Evolutionary conservation across 805 yeast species (phyloP), one percentile per base, ranked within the genome.

Genomic region (Ogataea henricii): DNA sequence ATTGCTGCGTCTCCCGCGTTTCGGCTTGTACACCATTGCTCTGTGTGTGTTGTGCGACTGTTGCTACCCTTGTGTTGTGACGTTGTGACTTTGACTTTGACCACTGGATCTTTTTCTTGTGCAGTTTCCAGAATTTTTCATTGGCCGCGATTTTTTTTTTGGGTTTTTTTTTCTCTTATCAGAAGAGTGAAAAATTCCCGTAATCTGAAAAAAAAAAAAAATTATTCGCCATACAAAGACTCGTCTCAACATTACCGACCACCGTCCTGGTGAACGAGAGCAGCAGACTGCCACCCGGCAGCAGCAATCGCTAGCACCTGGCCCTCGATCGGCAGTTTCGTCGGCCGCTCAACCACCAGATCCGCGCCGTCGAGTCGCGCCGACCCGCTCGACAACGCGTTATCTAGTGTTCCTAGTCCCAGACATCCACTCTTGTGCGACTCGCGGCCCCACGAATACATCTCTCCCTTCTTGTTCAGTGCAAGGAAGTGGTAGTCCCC

Each of bases 281-380:
- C 90, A 37, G 83, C 81, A 5, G 89, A 78, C 48, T 87, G 94
- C 92, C 92, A 87, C 1, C 94, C 95, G 13, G 82, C 83, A 6
- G 91, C 89, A 1, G 87, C 77, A 27, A 85, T 75, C 0, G 83
- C 82, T 17, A 85, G 63, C 59, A 84, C 81, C 26, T 68, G 66
- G 3, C 79, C 79, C 3, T 66, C 63, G 1, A 70, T 47, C 2
- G 64, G 54, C 5, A 79, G 66, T 39, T 58, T 58, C 1, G 69
- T 65, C 2, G 89, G 89, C 22, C 62, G 68, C 1, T 55, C 52
- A 1, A 73, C 62, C 13, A 49, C 50, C 18, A 61, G 50, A 3
- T 76, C 78, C 32, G 66, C 57, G n/a, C 65, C 70, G 30, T 68
- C 67, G 18, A 55, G 46, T 20, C 68, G 71, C 3, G 63, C 55